phyloP scores from a whole-genome alignment of 805 yeast genomes.

The Sungouiella blattae region DNA sequence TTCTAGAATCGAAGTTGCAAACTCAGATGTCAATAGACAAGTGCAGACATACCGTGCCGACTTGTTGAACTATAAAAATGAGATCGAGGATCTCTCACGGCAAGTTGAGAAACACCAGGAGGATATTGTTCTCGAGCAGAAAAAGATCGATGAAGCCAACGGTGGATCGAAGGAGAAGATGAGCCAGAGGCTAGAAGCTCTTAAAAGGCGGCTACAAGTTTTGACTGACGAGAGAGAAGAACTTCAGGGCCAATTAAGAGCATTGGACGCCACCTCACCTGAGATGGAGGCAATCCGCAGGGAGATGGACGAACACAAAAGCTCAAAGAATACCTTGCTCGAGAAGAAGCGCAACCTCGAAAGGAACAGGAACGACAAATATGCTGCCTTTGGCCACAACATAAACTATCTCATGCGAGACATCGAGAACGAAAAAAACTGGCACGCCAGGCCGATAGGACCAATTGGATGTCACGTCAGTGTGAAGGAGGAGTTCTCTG shows the following conservation, averaged over 20 bases:
- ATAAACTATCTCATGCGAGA: slow-evolving; percentile 41
- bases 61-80: slow-evolving; percentile 14
- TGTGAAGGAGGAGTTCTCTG: slow-evolving; percentile 49
- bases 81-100: slow-evolving; percentile 16
- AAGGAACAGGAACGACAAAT: slow-evolving; percentile 24
- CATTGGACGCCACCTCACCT: slow-evolving; percentile 5
- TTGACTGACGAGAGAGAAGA: slow-evolving; percentile 7
- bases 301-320: slow-evolving; percentile 9
- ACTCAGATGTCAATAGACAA: slow-evolving; percentile 7
- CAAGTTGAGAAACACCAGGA: slow-evolving; percentile 13
- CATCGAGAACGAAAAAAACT: slow-evolving; percentile 22
- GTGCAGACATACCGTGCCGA: slow-evolving; percentile 10
- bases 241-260: slow-evolving; percentile 5
- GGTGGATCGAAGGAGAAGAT: slow-evolving; percentile 43
- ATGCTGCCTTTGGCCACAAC: slow-evolving; percentile 49
- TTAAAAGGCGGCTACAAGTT: slow-evolving; percentile 7
- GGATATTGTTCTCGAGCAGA: slow-evolving; percentile 31
- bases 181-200: slow-evolving; percentile 13
- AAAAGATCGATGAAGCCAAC: slow-evolving; percentile 35
- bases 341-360: slow-evolving; percentile 8
- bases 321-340: slow-evolving; percentile 3
- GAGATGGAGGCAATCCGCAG: slow-evolving; percentile 8
- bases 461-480: slow-evolving; percentile 69
- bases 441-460: slow-evolving; percentile 62
- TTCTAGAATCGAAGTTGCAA: slow-evolving; percentile 4